phyloP scores from a whole-genome alignment of 257 asterid species.

The Solanum neorickii region DNA sequence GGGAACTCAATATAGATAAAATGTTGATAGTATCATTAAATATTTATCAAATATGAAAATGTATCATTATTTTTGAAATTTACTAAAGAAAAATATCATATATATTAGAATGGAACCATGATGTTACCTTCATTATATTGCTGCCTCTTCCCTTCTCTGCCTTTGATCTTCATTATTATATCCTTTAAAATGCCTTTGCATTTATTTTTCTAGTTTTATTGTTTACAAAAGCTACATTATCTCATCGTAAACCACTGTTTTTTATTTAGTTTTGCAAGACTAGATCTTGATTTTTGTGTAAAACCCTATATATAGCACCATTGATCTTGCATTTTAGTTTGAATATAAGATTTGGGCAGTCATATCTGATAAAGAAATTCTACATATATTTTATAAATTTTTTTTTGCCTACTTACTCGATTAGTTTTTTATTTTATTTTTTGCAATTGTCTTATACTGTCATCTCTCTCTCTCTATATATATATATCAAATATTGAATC shows the following conservation, averaged over 20 bases:
- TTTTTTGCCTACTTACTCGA: not conserved
- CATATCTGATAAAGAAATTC: not conserved
- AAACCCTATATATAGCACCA: not conserved
- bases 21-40: too few relatives aligned
- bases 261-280: too few relatives aligned
- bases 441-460: not conserved
- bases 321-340: not conserved
- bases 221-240: not conserved
- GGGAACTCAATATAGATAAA: not conserved
- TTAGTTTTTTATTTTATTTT: too few relatives aligned
- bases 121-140: not conserved
- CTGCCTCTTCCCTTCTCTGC: not conserved
- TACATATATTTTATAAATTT: too few relatives aligned
- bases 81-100: not conserved
- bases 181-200: not conserved
- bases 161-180: not conserved
- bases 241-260: not conserved
- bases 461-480: not conserved
- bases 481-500: too few relatives aligned
- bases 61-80: too few relatives aligned
- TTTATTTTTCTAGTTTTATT: not conserved
- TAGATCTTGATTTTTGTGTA: not conserved
- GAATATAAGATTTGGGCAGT: not conserved
- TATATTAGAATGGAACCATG: too few relatives aligned
- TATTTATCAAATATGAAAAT: too few relatives aligned